Conservation (phyloP, 129 eudicot species). For the Chrysanthemum makinoi region DNA sequence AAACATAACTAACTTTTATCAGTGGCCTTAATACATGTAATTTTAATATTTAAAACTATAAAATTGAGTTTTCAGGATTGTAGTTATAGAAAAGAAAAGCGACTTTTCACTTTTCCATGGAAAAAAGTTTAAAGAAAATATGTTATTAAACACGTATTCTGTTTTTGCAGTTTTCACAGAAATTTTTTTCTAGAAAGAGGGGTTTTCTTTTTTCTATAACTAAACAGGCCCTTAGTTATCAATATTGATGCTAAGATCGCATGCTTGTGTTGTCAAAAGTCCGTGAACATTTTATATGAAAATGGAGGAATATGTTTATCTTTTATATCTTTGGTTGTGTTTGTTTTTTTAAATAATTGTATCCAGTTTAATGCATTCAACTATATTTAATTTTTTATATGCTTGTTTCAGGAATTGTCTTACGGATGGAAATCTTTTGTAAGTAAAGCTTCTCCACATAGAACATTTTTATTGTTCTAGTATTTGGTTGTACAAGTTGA, state of each 20-base stretch:
- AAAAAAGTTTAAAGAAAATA: no score
- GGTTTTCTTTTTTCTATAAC: not conserved
- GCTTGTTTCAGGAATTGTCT: constrained; percentile 62
- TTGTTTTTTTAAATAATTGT: constrained; percentile 12
- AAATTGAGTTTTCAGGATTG: no score
- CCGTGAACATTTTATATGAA: not conserved
- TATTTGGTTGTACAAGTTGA: no score
- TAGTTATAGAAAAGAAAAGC: no score
- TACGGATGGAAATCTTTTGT: constrained; percentile 85
- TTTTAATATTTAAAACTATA: no score
- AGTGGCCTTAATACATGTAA: no score
- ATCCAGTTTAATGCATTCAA: not conserved
- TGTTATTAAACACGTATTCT: no score
- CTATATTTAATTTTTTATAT: not conserved
- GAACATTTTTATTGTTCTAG: not conserved
- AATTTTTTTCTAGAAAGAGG: not conserved
- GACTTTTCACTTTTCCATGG: no score
- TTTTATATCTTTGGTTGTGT: constrained; percentile 4
- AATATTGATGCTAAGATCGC: not conserved
- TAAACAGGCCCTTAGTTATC: not conserved
- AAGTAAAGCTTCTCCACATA: constrained; percentile 39
- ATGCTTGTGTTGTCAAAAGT: not conserved
- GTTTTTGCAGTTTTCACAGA: no score
- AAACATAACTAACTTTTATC: no score
- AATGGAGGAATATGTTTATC: constrained; percentile 3